Percentiles rank a stretch among this genome's conserved stretches.
Evolutionary conservation across 2,329 filamentous ascomycete species (phyloP).

Genomic region (Calonectria naviculata): DNA sequence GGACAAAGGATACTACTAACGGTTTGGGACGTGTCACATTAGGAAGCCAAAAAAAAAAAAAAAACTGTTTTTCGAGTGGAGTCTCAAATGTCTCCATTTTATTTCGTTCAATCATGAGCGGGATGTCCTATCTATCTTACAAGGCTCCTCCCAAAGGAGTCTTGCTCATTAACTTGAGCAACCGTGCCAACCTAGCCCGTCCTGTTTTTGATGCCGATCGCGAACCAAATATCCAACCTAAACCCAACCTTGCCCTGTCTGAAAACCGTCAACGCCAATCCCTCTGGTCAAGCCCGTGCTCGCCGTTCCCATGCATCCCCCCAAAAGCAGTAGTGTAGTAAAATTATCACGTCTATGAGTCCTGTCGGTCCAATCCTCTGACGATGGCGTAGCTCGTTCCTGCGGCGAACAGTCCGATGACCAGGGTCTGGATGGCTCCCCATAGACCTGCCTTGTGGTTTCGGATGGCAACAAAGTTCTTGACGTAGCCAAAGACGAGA

Average conservation of each 20-base stretch:
- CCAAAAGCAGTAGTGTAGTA: background rate
- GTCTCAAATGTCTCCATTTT: background rate
- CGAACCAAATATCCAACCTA: background rate
- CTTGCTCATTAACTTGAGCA: background rate
- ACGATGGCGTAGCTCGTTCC: conserved; percentile 74
- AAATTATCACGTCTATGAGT: conserved; percentile 17
- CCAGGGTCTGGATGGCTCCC: conserved; percentile 72
- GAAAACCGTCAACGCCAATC: conserved; percentile 16
- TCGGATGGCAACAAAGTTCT: conserved; percentile 65
- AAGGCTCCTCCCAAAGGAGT: background rate
- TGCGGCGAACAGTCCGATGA: conserved; percentile 73
- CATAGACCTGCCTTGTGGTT: conserved; percentile 65
- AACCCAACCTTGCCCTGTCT: background rate
- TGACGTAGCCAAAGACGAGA: conserved; percentile 73
- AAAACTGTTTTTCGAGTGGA: conserved; percentile 15
- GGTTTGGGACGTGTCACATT: background rate
- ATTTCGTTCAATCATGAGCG: conserved; percentile 24
- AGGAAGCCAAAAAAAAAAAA: background rate
- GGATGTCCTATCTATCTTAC: background rate
- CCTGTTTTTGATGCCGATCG: conserved; percentile 1
- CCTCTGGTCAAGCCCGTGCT: background rate
- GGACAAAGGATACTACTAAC: conserved; percentile 43
- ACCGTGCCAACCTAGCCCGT: background rate
- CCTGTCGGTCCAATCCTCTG: conserved; percentile 59
- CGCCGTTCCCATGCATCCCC: background rate